phyloP scores from a whole-genome alignment of 305 asterid species.

The Petunia hybrid region DNA sequence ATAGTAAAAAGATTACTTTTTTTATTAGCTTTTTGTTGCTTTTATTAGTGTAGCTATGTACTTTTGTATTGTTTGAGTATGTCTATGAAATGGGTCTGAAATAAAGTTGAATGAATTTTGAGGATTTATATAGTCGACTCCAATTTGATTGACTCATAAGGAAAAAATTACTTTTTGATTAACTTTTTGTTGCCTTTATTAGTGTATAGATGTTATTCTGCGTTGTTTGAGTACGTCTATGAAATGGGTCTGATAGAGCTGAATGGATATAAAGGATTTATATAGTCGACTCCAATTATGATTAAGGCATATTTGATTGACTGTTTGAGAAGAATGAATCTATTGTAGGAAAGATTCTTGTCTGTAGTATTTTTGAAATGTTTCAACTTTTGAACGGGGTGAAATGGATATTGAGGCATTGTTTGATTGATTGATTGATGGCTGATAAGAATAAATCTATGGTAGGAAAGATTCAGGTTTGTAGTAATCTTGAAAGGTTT shows the following conservation, averaged over 20 bases:
- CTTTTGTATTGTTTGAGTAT: background rate
- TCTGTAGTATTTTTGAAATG: background rate
- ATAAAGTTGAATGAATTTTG: background rate
- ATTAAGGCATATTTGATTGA: too few species aligned
- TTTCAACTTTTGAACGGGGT: background rate
- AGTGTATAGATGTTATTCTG: too few species aligned
- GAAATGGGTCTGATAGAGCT: too few species aligned
- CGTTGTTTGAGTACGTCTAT: too few species aligned
- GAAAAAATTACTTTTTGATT: too few species aligned
- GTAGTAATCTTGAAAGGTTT: background rate
- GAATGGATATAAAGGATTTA: too few species aligned
- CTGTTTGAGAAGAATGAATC: background rate
- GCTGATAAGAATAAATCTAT: background rate
- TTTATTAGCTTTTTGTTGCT: background rate
- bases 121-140: background rate
- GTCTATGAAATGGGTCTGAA: slow-evolving; percentile 12
- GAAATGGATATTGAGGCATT: background rate
- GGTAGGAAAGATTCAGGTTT: background rate
- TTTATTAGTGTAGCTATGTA: background rate
- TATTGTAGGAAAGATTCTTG: background rate
- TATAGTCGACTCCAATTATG: too few species aligned
- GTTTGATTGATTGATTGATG: background rate
- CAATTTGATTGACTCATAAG: background rate
- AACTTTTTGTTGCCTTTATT: too few species aligned
- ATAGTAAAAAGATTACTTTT: background rate